phyloP scores from a whole-genome alignment of 2,329 filamentous ascomycete species.

The Peltaster fructicola region DNA sequence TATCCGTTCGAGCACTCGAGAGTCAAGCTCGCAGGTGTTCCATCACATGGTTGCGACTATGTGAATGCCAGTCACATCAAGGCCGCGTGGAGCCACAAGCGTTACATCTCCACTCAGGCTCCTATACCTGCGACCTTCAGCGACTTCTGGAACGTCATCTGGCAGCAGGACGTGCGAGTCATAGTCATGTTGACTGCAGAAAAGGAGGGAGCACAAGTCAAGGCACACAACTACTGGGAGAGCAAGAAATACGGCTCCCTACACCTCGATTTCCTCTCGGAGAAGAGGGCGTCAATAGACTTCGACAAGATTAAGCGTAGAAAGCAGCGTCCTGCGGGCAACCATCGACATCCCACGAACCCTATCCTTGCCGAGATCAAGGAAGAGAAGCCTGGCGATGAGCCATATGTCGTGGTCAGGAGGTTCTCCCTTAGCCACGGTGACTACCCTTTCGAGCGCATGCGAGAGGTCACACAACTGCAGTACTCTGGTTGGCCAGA shows the following conservation, averaged over 20 bases:
- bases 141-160: constrained; percentile 95
- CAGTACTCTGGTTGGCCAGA: constrained; percentile 97
- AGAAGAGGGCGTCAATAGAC: constrained; percentile 67
- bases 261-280: constrained; percentile 57
- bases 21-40: constrained; percentile 56
- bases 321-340: constrained; percentile 19
- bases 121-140: constrained; percentile 84
- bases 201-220: constrained; percentile 78
- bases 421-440: constrained; percentile 72
- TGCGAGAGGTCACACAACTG: constrained; percentile 84
- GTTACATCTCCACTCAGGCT: constrained; percentile 89
- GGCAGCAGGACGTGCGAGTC: constrained; percentile 89
- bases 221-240: constrained; percentile 90
- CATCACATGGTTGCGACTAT: constrained; percentile 65
- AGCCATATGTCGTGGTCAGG: constrained; percentile 63
- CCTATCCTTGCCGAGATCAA: constrained; percentile 12
- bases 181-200: constrained; percentile 96
- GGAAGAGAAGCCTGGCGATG: constrained; percentile 27
- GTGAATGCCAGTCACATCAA: constrained; percentile 85
- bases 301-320: constrained; percentile 33
- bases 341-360: constrained; percentile 20
- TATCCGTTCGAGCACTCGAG: constrained; percentile 88
- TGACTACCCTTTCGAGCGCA: constrained; percentile 60
- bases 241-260: constrained; percentile 61
- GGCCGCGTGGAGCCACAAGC: constrained; percentile 65